Conservation (phyloP, 345 rosid species). For the Eucalyptus viminalis region DNA sequence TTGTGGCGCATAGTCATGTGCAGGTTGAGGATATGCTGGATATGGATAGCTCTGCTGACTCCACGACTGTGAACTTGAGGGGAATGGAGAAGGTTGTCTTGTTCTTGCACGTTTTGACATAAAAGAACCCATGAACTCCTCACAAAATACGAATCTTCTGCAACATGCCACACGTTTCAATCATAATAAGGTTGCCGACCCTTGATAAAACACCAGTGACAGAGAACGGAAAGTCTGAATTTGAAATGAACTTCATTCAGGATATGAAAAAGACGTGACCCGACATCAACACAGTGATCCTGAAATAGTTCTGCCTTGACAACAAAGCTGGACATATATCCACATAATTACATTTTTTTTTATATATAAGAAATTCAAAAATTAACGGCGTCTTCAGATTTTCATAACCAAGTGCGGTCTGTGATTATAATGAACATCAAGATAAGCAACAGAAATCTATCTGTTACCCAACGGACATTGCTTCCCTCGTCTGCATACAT, state of each 20-base stretch:
- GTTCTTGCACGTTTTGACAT: slow-evolving; percentile 23
- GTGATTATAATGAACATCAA: background rate
- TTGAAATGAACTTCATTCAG: background rate
- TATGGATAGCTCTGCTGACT: slow-evolving; percentile 17
- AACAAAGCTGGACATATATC: background rate
- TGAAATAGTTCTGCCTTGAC: background rate
- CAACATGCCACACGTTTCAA: background rate
- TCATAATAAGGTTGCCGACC: background rate
- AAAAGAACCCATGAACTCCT: slow-evolving; percentile 43
- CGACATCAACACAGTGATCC: background rate
- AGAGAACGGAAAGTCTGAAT: background rate
- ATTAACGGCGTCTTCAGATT: background rate
- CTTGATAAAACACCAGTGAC: background rate
- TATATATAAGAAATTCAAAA: background rate
- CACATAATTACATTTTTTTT: background rate
- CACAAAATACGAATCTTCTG: background rate
- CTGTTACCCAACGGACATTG: background rate
- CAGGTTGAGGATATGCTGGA: slow-evolving; percentile 25
- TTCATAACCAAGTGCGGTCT: background rate
- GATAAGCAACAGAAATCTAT: background rate
- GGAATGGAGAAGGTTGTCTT: slow-evolving; percentile 5
- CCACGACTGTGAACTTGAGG: slow-evolving; percentile 30
- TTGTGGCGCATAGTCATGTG: slow-evolving; percentile 12
- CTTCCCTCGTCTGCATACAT: background rate
- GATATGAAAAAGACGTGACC: background rate